phyloP scores from a whole-genome alignment of 2,329 filamentous ascomycete species.

The Emmonsia crescens region DNA sequence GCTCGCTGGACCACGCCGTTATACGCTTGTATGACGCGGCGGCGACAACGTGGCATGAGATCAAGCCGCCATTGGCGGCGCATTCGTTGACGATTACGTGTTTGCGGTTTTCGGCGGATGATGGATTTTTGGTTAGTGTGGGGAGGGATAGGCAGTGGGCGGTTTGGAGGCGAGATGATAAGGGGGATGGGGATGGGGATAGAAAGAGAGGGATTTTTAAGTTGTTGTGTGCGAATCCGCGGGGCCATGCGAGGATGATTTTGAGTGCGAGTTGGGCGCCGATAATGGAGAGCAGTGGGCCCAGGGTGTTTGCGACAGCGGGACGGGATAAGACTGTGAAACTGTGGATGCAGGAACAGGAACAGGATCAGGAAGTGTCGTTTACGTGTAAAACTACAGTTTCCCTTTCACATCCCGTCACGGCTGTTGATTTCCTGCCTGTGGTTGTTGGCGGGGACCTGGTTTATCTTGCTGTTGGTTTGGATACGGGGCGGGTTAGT shows the following conservation, averaged over 20 bases:
- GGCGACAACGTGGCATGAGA: slow-evolving; percentile 64
- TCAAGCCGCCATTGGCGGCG: slow-evolving; percentile 69
- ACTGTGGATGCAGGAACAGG: slow-evolving; percentile 46
- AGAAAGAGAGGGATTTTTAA: slow-evolving; percentile 38
- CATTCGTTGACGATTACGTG: slow-evolving; percentile 80
- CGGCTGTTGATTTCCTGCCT: slow-evolving; percentile 57
- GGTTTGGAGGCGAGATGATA: slow-evolving; percentile 52
- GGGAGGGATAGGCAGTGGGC: slow-evolving; percentile 88
- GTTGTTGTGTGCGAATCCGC: slow-evolving; percentile 56
- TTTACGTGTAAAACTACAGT: slow-evolving; percentile 48
- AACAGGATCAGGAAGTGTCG: slow-evolving; percentile 16
- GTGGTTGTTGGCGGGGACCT: slow-evolving; percentile 16
- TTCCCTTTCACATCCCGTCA: slow-evolving; percentile 50
- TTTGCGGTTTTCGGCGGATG: slow-evolving; percentile 67
- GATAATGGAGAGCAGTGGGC: slow-evolving; percentile 16
- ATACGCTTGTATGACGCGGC: slow-evolving; percentile 81
- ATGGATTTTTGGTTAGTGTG: slow-evolving; percentile 69
- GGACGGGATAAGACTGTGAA: slow-evolving; percentile 80
- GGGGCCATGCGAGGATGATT: slow-evolving; percentile 88
- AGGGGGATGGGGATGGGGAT: slow-evolving; percentile 12
- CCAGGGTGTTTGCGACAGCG: slow-evolving; percentile 64
- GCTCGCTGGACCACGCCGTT: slow-evolving; percentile 85
- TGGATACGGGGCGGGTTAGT: slow-evolving; percentile 37
- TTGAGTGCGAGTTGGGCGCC: slow-evolving; percentile 78
- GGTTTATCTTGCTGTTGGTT: slow-evolving; percentile 35